Percentiles rank a stretch among this genome's conserved stretches.
Evolutionary conservation across 2,329 filamentous ascomycete species (phyloP).

Genomic region (Ceratocystis diversiconidia): DNA sequence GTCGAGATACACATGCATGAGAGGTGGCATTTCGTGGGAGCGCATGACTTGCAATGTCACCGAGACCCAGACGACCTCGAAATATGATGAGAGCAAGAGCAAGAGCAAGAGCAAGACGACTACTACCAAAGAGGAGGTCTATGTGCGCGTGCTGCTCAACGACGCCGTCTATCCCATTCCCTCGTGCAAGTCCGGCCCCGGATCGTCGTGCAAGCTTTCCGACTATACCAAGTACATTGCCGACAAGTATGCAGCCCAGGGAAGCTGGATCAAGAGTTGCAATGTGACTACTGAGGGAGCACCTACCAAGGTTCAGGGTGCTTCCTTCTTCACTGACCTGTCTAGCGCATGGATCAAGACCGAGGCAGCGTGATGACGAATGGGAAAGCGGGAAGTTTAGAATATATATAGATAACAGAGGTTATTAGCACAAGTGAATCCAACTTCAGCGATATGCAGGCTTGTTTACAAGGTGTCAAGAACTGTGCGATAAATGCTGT

Average conservation of each 20-base stretch:
- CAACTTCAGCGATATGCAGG: too few relatives aligned
- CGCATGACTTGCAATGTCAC: conserved; percentile 37
- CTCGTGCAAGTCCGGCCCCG: conserved; percentile 41
- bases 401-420: not conserved
- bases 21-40: conserved; percentile 52
- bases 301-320: conserved; percentile 31
- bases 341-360: conserved; percentile 26
- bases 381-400: not conserved
- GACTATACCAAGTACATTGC: conserved; percentile 33
- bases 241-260: conserved; percentile 33
- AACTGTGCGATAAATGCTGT: not conserved
- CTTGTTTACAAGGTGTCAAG: not conserved
- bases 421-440: not conserved
- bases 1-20: conserved; percentile 45
- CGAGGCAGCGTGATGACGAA: not conserved
- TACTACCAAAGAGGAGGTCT: conserved; percentile 27
- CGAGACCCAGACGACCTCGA: conserved; percentile 4
- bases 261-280: conserved; percentile 36
- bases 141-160: conserved; percentile 45
- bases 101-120: conserved; percentile 4
- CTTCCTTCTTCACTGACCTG: conserved; percentile 37
- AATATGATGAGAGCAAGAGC: conserved; percentile 12
- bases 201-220: conserved; percentile 35
- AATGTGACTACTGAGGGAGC: conserved; percentile 31
- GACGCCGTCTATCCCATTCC: conserved; percentile 48